Percentiles rank a stretch among this genome's conserved stretches.
phyloP scores from a whole-genome alignment of 352 stramenopile genomes.

The Peronosclerospora sorghi region DNA sequence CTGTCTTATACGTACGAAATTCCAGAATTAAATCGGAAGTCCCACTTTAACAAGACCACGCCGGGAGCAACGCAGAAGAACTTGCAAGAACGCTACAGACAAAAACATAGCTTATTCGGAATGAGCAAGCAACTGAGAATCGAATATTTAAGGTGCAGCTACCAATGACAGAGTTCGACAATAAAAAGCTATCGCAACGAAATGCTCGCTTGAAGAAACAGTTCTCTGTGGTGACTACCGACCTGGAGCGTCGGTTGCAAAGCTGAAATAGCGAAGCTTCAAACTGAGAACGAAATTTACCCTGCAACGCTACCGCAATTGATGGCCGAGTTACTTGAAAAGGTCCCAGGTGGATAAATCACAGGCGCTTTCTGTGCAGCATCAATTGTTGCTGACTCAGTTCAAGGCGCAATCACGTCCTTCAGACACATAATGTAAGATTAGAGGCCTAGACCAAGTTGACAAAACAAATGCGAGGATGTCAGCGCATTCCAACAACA shows the following conservation, averaged over 20 bases:
- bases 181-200: constrained; percentile 29
- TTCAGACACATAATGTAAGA: constrained; percentile 26
- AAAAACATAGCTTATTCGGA: constrained; percentile 3
- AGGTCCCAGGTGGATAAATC: constrained; percentile 35
- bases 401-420: constrained; percentile 33
- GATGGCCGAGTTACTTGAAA: constrained; percentile 32
- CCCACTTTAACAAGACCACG: neutral
- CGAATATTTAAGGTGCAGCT: constrained; percentile 22
- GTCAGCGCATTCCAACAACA: constrained; percentile 19
- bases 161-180: constrained; percentile 25
- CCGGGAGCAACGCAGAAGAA: constrained; percentile 2
- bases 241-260: constrained; percentile 33
- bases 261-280: constrained; percentile 25
- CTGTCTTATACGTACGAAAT: constrained; percentile 25
- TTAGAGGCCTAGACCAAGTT: constrained; percentile 25
- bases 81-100: neutral
- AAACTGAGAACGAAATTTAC: constrained; percentile 45
- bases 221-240: constrained; percentile 13
- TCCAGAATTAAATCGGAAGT: neutral
- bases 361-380: constrained; percentile 30
- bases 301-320: constrained; percentile 31
- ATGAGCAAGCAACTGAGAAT: constrained; percentile 7
- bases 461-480: constrained; percentile 17
- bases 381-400: constrained; percentile 27
- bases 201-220: constrained; percentile 33